phyloP scores from a whole-genome alignment of 768 basidiomycete genomes.

The Suillus subluteus region DNA sequence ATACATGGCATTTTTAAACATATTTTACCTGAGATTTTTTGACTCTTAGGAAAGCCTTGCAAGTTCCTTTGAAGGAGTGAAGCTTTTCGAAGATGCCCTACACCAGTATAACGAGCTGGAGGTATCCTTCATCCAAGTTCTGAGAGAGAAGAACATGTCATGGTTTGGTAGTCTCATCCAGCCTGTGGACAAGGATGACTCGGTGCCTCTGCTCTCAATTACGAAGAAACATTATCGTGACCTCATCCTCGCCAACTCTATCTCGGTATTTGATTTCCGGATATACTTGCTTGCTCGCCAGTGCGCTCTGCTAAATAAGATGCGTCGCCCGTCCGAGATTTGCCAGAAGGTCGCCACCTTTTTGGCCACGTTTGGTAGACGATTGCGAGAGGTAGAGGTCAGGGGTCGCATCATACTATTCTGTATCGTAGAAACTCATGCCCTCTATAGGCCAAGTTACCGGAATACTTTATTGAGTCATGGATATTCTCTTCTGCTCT shows the following conservation, averaged over 20 bases:
- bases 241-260: slow-evolving; percentile 85
- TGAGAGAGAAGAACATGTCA: slow-evolving; percentile 81
- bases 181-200: slow-evolving; percentile 72
- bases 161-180: slow-evolving; percentile 92
- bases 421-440: slow-evolving; percentile 22
- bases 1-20: slow-evolving; percentile 7
- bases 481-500: slow-evolving; percentile 94
- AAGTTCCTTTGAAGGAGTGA: slow-evolving; percentile 88
- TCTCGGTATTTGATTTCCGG: slow-evolving; percentile 93
- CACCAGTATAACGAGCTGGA: slow-evolving; percentile 92
- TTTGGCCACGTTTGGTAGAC: slow-evolving; percentile 74
- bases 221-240: slow-evolving; percentile 87
- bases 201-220: slow-evolving; percentile 75
- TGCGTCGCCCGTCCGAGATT: slow-evolving; percentile 71
- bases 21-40: slow-evolving; percentile 10
- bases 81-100: slow-evolving; percentile 86
- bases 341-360: slow-evolving; percentile 74
- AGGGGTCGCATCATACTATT: slow-evolving; percentile 17
- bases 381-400: slow-evolving; percentile 79
- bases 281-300: slow-evolving; percentile 89
- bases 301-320: slow-evolving; percentile 71
- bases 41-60: slow-evolving; percentile 86
- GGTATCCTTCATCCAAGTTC: slow-evolving; percentile 71
- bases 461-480: slow-evolving; percentile 81
- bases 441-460: slow-evolving; percentile 48